Evolutionary conservation across 2,329 filamentous ascomycete species (phyloP).

Genomic region (Aspergillus sojae): DNA sequence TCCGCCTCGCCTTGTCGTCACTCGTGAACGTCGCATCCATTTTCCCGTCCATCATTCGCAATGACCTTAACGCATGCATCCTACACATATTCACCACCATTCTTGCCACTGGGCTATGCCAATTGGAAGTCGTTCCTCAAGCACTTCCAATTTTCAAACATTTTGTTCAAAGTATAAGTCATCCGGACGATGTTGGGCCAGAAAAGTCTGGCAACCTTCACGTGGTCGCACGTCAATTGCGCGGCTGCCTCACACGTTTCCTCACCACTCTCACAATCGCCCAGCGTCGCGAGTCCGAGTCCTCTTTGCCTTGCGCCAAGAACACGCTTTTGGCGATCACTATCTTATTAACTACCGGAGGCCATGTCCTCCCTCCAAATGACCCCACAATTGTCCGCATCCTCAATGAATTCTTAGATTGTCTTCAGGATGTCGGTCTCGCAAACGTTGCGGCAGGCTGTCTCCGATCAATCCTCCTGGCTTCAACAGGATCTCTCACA

Average conservation of each 20-base stretch:
- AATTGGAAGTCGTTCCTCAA: conserved; percentile 85
- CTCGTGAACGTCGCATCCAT: conserved; percentile 93
- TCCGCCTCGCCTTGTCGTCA: conserved; percentile 79
- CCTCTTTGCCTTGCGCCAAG: conserved; percentile 85
- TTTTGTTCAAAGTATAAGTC: conserved; percentile 77
- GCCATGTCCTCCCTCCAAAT: conserved; percentile 70
- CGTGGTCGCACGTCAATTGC: conserved; percentile 69
- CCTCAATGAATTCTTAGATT: conserved; percentile 80
- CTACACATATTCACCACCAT: conserved; percentile 96
- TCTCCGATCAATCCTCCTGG: conserved; percentile 80
- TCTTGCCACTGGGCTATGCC: conserved; percentile 81
- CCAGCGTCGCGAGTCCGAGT: conserved; percentile 61
- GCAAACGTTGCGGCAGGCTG: conserved; percentile 90
- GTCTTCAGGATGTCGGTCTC: conserved; percentile 62
- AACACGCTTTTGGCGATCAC: conserved; percentile 88
- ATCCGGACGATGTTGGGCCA: conserved; percentile 19
- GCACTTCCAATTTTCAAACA: conserved; percentile 88
- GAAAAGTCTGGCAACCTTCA: conserved; percentile 39
- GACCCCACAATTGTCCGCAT: conserved; percentile 76
- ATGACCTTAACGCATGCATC: conserved; percentile 93
- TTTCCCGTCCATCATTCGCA: conserved; percentile 94
- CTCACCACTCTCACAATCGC: conserved; percentile 65
- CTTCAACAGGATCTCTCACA: conserved; percentile 59
- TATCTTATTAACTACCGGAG: conserved; percentile 81
- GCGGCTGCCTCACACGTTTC: conserved; percentile 81